Evolutionary conservation across 345 rosid genomes (phyloP), one percentile per base, ranked within the genome.

Genomic region (Gossypioides kirkii): DNA sequence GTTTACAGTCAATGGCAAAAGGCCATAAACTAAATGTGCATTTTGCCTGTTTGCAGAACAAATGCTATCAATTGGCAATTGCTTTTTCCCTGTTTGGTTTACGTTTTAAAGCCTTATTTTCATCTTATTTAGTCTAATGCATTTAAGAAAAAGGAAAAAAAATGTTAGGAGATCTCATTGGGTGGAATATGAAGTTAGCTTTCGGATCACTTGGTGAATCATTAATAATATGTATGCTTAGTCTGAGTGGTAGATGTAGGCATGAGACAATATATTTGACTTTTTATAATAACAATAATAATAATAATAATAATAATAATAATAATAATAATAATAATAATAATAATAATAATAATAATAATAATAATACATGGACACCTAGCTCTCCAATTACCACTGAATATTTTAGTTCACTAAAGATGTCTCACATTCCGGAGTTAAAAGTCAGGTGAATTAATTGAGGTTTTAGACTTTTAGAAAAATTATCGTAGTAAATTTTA

Each of bases 11-110:
- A 23, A 23, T 16, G 14, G 22, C 14, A 68, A 42, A 47, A 26
- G 28, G 72, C 55, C 13, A 8, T 26, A 28, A 50, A 50, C 55
- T 9, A 8, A 11, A 16, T 0, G 0, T 5, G 12, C 49, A 68
- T 49, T 17, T 16, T 49, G 43, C 72, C 72, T n/a, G 17, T 10
- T 17, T 17, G 45, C 43, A 17, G 2, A 49, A 49, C 17, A 28
- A 26, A 68, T 69, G 45, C 25, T 69, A 17, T 69, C 8, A 2
- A 69, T 18, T 26, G 72, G 45, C 38, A 50, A 69, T 68, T 69
- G 43, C 9, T 26, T 68, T 49, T 68, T 16, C 25, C 38, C 41
- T 2, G n/a, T 67, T 14, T 14, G 56, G 17, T 67, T 41, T 43
- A 13, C 36, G 6, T 43, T 68, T 68, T n/a, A 36, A 67, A 47